Percentiles rank a stretch among this genome's conserved stretches.
phyloP scores from a whole-genome alignment of 345 rosid genomes.

The Eucalyptus viminalis region DNA sequence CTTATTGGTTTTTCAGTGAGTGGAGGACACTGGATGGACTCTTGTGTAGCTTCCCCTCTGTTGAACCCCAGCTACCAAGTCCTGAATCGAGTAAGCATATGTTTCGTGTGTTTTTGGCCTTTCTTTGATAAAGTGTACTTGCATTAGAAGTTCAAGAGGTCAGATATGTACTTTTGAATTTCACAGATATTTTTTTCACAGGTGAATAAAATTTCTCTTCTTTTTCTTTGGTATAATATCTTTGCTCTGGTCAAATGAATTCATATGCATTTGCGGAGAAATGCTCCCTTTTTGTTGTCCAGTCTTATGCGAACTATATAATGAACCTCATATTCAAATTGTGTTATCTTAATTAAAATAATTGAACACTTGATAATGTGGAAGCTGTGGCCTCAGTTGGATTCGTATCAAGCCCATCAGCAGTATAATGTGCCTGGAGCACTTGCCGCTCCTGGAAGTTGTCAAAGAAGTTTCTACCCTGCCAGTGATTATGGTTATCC shows the following conservation, averaged over 20 bases:
- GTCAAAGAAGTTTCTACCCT: background rate
- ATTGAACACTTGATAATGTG: background rate
- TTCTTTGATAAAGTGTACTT: background rate
- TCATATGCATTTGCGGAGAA: background rate
- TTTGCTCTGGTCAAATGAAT: background rate
- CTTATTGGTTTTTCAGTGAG: background rate
- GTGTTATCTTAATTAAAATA: background rate
- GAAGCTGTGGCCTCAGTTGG: background rate
- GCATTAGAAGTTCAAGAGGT: background rate
- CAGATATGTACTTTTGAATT: background rate
- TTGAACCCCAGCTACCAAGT: background rate
- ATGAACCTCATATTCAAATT: background rate
- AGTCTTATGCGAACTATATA: background rate
- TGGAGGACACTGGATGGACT: background rate
- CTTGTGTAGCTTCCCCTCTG: background rate
- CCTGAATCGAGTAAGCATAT: background rate
- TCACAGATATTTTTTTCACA: background rate
- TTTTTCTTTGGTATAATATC: background rate
- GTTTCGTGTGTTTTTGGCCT: background rate
- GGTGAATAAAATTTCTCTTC: background rate
- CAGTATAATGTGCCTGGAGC: background rate
- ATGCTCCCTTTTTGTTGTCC: background rate
- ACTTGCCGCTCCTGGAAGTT: background rate
- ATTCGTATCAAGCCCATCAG: background rate
- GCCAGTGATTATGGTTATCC: background rate